Evolutionary conservation across 2,329 filamentous ascomycete species (phyloP), one percentile per base, ranked within the genome.

Genomic region (Stagonosporopsis vannaccii): DNA sequence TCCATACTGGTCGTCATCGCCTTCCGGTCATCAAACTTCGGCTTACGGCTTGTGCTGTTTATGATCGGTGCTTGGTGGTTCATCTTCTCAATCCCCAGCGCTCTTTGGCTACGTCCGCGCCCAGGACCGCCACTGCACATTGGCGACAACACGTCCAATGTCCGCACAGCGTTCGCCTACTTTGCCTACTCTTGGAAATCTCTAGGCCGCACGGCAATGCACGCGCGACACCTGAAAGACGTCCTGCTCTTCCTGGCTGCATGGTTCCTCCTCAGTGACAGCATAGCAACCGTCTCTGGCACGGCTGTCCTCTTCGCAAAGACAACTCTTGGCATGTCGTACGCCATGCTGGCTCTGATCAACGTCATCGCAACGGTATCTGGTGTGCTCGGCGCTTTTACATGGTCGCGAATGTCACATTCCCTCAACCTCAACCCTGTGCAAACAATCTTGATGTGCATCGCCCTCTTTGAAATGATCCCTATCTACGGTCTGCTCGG

Each of bases 291-390:
- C 0, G 94, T 96, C 0, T 95, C 91, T 30, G 94, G 92, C 13
- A 98, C 95, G 0, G 95, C 95, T 0, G 92, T 98, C 25, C 82
- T 99, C 9, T 99, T 97, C 73, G 95, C 94, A 36, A 98, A 98
- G 78, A 98, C 94, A 0, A 87, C 92, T 61, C 81, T 99, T 9
- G 86, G 90, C 62, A 99, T 99, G 95, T 84, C 88, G 56, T 88
- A 93, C 0, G 92, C 91, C 76, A 90, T 91, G 2, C 79, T 99
- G 22, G 95, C 92, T 6, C 82, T 98, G 73, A 97, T 99, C 75
- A 97, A 93, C 69, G 92, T 98, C 50, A 93, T 97, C 64, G 91
- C 90, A 32, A 98, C 94, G 12, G 78, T 90, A 37, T 87, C 87
- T 6, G 95, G 95, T 25, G 90, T 98, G 11, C 78, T 91, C 8